phyloP scores from a whole-genome alignment of 169 alveolate genomes.

The Toxoplasma gondii region DNA sequence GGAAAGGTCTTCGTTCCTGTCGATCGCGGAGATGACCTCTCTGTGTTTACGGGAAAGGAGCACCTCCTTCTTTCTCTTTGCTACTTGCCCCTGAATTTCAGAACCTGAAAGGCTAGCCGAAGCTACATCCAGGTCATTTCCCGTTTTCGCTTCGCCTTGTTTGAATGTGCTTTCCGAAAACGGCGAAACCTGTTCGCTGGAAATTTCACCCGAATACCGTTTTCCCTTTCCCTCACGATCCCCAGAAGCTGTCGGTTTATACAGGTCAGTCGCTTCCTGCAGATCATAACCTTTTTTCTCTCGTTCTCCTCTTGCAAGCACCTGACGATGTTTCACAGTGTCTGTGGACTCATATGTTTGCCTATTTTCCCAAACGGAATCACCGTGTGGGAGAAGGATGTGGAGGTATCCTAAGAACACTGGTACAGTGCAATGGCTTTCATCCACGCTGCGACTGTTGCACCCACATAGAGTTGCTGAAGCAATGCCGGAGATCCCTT shows the following conservation, averaged over 20 bases:
- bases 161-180: too few relatives aligned
- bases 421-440: not conserved
- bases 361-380: not conserved
- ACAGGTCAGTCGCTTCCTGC: not conserved
- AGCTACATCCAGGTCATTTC: too few relatives aligned
- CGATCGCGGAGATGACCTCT: not conserved
- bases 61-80: not conserved
- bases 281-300: not conserved
- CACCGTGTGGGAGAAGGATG: not conserved
- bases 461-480: conserved; percentile 26
- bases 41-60: not conserved
- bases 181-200: too few relatives aligned
- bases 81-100: not conserved
- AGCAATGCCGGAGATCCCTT: not conserved
- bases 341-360: not conserved
- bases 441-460: not conserved
- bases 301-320: not conserved
- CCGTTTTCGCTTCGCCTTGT: too few relatives aligned
- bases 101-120: too few relatives aligned
- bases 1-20: not conserved
- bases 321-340: too few relatives aligned
- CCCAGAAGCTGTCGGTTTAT: too few relatives aligned
- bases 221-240: too few relatives aligned
- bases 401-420: conserved; percentile 27
- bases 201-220: too few relatives aligned